phyloP scores from a whole-genome alignment of 1,284 basidiomycete genomes.

The Apiotrichum gracile region DNA sequence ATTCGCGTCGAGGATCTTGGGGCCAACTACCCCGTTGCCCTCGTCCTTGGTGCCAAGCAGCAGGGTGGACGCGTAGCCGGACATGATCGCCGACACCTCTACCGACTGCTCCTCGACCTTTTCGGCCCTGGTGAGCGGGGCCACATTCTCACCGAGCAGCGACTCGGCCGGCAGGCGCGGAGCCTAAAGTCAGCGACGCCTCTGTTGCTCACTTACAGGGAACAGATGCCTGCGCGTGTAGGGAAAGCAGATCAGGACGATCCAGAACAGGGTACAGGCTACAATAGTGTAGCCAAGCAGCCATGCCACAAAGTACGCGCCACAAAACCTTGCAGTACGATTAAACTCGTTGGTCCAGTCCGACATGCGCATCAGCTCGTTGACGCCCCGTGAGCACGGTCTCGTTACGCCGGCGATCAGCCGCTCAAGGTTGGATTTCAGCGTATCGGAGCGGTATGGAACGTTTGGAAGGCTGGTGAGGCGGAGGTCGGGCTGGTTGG shows the following conservation, averaged over 20 bases:
- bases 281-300: slow-evolving; percentile 49
- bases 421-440: slow-evolving; percentile 53
- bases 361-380: slow-evolving; percentile 52
- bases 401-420: slow-evolving; percentile 52
- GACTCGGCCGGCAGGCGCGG: too few relatives aligned
- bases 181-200: slow-evolving; percentile 46
- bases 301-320: slow-evolving; percentile 51
- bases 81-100: neutral
- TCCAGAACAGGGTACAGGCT: slow-evolving; percentile 44
- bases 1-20: neutral
- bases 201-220: slow-evolving; percentile 43
- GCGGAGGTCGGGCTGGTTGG: slow-evolving; percentile 39
- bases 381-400: slow-evolving; percentile 48
- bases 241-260: slow-evolving; percentile 51
- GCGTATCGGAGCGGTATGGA: slow-evolving; percentile 45
- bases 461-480: slow-evolving; percentile 7
- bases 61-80: neutral
- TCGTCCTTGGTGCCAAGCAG: neutral
- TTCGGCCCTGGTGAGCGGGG: slow-evolving; percentile 46
- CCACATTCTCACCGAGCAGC: slow-evolving; percentile 38
- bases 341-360: slow-evolving; percentile 49
- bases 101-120: neutral
- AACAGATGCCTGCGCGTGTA: slow-evolving; percentile 51
- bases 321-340: slow-evolving; percentile 49
- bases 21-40: neutral